A percentile compares a stretch with the other conserved stretches of the same genome.
Conservation (phyloP, 2,329 filamentous ascomycete species). For the Truncatella angustata region DNA sequence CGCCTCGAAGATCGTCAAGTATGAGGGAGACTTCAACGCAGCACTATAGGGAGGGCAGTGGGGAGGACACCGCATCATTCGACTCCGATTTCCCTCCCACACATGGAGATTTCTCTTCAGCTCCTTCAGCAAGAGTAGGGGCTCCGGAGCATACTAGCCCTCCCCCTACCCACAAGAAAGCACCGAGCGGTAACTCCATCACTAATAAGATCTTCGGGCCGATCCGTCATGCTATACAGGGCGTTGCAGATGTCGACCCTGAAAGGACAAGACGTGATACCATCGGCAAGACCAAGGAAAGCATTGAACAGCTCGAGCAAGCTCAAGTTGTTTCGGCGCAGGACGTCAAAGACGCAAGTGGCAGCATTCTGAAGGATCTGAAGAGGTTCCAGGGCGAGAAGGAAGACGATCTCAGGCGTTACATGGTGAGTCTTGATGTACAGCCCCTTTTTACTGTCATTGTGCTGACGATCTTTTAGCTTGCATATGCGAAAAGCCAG, state of each 20-base stretch:
- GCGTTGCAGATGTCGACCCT: constrained; percentile 93
- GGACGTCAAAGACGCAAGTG: constrained; percentile 90
- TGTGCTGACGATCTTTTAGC: constrained; percentile 46
- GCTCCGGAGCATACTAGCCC: constrained; percentile 53
- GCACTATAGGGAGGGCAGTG: constrained; percentile 54
- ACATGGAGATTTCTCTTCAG: constrained; percentile 68
- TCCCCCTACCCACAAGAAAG: constrained; percentile 68
- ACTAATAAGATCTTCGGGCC: constrained; percentile 93
- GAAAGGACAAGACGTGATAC: constrained; percentile 88
- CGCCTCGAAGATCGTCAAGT: constrained; percentile 67
- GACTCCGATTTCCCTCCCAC: constrained; percentile 95
- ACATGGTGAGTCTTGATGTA: constrained; percentile 72
- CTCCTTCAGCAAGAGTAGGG: constrained; percentile 73
- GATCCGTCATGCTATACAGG: constrained; percentile 92
- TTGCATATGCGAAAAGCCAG: constrained; percentile 89
- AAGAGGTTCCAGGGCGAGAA: constrained; percentile 94
- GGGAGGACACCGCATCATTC: constrained; percentile 82
- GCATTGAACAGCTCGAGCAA: constrained; percentile 81
- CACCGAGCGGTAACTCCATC: constrained; percentile 83
- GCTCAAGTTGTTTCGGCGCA: constrained; percentile 83
- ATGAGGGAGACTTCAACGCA: constrained; percentile 49
- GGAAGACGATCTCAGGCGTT: constrained; percentile 87
- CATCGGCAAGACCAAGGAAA: constrained; percentile 93
- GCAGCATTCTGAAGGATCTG: constrained; percentile 83
- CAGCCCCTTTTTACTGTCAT: not conserved